These are phyloP conservation scores for Neurospora sp. DNA, from an alignment of 495 filamentous ascomycete species.

Conservation along the genomic window DNA sequence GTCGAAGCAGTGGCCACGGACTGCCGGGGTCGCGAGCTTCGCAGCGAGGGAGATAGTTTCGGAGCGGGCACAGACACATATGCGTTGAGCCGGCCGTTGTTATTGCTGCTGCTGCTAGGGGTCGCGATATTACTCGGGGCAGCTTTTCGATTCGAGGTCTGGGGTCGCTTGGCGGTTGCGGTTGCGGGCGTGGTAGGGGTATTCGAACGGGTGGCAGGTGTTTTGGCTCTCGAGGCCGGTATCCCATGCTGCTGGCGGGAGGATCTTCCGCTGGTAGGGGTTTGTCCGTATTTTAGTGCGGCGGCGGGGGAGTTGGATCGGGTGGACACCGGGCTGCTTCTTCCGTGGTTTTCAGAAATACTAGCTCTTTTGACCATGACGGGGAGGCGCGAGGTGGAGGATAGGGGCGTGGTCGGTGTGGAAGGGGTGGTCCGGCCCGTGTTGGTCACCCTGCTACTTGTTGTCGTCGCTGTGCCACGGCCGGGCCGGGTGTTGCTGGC, in stretches of 20 bases:
- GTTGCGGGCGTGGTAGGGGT: constrained; percentile 19
- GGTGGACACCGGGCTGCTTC: constrained; percentile 33
- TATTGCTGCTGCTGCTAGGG: constrained; percentile 13
- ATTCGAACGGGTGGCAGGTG: constrained; percentile 22
- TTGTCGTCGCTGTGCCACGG: constrained; percentile 6
- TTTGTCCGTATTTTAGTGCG: constrained; percentile 19
- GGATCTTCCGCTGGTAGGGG: constrained; percentile 26
- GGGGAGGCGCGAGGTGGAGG: constrained; percentile 33
- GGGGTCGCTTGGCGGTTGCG: constrained; percentile 25
- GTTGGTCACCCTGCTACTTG: neutral
- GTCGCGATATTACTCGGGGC: constrained; percentile 21
- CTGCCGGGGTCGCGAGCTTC: constrained; percentile 73
- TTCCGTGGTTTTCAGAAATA: constrained; percentile 28
- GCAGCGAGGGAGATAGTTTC: constrained; percentile 56
- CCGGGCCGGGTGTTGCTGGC: constrained; percentile 18
- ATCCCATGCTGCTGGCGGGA: constrained; percentile 24
- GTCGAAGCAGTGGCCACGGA: constrained; percentile 67
- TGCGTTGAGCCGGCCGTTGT: constrained; percentile 37
- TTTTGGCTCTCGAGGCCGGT: constrained; percentile 19
- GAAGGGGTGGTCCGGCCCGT: constrained; percentile 17
- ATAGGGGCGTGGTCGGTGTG: constrained; percentile 21
- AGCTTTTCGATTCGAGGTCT: constrained; percentile 21
- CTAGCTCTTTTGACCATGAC: constrained; percentile 33
- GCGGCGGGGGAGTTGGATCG: constrained; percentile 42
- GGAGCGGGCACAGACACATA: constrained; percentile 40